Evolutionary conservation across 2,329 filamentous ascomycete species (phyloP).

Genomic region (Pyricularia sp.): DNA sequence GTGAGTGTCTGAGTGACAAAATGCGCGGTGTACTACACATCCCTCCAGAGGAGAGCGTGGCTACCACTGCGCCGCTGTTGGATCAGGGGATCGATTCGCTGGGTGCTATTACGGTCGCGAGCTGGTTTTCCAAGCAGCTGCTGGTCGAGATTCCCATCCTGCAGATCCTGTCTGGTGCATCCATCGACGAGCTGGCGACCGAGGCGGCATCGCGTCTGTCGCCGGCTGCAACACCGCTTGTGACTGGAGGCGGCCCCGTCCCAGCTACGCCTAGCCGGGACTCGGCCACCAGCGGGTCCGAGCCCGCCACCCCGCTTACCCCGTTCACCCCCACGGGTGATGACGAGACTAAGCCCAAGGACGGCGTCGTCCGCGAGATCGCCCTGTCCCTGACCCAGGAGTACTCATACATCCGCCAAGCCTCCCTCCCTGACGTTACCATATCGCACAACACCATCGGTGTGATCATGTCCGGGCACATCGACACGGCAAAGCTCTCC

Average conservation of each 20-base stretch:
- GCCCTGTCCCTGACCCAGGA: background rate
- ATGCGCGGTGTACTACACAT: background rate
- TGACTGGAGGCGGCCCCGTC: too few species aligned
- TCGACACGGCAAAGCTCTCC: background rate
- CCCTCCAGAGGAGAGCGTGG: background rate
- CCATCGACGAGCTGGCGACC: background rate
- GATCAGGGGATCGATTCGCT: background rate
- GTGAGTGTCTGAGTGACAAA: background rate
- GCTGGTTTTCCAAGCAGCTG: background rate
- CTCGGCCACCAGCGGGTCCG: too few species aligned
- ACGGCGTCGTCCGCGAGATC: background rate
- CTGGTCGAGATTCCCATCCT: background rate
- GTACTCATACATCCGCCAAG: background rate
- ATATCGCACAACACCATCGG: background rate
- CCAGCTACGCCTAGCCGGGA: too few species aligned
- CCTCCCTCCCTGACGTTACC: background rate
- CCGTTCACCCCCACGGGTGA: too few species aligned
- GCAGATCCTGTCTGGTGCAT: background rate
- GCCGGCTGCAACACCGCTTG: background rate
- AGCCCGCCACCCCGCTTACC: too few species aligned
- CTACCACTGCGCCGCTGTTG: background rate
- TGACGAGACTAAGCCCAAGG: too few species aligned
- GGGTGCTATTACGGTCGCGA: background rate
- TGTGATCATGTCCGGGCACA: background rate
- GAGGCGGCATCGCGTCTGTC: background rate